phyloP scores from a whole-genome alignment of 345 rosid genomes.

The Boechera stricta region DNA sequence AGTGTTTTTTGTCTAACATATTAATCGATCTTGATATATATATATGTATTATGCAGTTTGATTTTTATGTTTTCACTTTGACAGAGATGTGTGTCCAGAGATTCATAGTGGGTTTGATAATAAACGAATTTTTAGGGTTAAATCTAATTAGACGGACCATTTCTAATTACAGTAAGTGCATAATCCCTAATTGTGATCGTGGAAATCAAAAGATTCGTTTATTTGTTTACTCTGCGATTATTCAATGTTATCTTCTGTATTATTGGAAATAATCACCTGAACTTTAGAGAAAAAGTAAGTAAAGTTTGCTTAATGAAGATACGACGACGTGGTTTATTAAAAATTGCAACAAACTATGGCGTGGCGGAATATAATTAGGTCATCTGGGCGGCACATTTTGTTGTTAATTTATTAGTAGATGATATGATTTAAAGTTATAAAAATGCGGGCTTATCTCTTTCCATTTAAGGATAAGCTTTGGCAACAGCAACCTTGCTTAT shows the following conservation, averaged over 20 bases:
- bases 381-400: conserved; percentile 41
- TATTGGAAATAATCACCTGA: conserved; percentile 41
- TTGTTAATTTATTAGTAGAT: not conserved
- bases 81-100: conserved; percentile 30
- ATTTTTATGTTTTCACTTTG: conserved; percentile 9
- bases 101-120: conserved; percentile 8
- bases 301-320: conserved; percentile 31
- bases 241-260: conserved; percentile 38
- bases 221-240: conserved; percentile 1
- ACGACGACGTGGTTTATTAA: conserved; percentile 33
- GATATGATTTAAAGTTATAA: conserved; percentile 12
- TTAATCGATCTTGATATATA: conserved; percentile 32
- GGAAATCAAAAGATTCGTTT: conserved; percentile 32
- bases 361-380: conserved; percentile 43
- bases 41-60: conserved; percentile 5
- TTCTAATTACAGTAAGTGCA: conserved; percentile 30
- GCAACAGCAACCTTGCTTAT: conserved; percentile 30
- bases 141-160: not conserved
- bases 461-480: conserved; percentile 49
- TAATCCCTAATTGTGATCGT: conserved; percentile 11
- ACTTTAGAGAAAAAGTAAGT: conserved; percentile 13
- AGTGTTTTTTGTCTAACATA: conserved; percentile 36
- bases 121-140: not conserved
- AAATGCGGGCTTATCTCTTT: conserved; percentile 45
- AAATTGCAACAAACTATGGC: conserved; percentile 34